These are phyloP conservation scores for Candida boidinii DNA, from an alignment of 805 yeast genomes.

Conservation along the genomic window DNA sequence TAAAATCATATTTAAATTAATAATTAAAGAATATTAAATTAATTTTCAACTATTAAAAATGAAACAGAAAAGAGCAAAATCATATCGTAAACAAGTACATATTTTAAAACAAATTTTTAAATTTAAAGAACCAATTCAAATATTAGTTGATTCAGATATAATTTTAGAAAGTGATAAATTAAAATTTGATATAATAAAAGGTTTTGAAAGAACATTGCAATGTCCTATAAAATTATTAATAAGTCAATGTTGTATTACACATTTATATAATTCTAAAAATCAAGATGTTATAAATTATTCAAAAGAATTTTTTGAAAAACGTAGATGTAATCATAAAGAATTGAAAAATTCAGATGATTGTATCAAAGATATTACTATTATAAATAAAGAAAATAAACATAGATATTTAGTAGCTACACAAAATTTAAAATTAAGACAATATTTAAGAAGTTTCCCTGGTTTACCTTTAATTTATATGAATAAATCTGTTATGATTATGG, in stretches of 20 bases:
- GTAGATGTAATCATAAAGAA: conserved; percentile 76
- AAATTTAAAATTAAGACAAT: conserved; percentile 57
- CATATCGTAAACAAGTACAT: conserved; percentile 88
- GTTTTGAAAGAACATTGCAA: conserved; percentile 73
- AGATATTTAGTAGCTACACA: conserved; percentile 87
- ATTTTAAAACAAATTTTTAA: conserved; percentile 79
- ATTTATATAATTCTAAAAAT: conserved; percentile 61
- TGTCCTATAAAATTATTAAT: conserved; percentile 84
- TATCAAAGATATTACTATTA: conserved; percentile 56
- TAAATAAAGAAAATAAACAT: conserved; percentile 78
- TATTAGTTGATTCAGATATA: conserved; percentile 74
- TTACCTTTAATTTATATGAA: conserved; percentile 83
- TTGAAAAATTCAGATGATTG: conserved; percentile 62
- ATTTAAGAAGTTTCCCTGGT: conserved; percentile 74
- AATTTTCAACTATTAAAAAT: conserved; percentile 45
- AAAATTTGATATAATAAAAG: conserved; percentile 74
- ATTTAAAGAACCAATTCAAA: conserved; percentile 91
- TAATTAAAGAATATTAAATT: conserved; percentile 27
- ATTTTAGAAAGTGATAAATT: conserved; percentile 57
- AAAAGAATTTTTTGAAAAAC: conserved; percentile 70
- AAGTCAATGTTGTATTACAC: conserved; percentile 92
- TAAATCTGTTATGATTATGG: conserved; percentile 93
- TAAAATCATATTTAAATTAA: too few relatives aligned
- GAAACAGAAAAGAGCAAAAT: conserved; percentile 95
- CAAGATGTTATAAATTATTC: conserved; percentile 76